Evolutionary conservation across 106 monocot genomes (phyloP).

Genomic region (Cymbidium sinense): DNA sequence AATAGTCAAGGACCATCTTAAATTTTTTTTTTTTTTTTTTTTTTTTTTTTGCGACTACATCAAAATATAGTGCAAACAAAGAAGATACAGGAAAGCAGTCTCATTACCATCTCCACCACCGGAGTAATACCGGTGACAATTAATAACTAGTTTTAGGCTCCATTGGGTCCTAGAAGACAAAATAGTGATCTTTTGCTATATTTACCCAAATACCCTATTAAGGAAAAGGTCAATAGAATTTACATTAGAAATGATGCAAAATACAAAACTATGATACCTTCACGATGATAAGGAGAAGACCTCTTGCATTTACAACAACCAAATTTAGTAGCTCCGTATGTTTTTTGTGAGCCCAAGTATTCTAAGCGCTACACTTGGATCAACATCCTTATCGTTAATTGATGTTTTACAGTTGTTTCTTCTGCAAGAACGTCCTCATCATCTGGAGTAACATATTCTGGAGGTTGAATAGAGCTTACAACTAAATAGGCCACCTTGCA

Average conservation of each 20-base stretch:
- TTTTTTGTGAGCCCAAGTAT: conserved; percentile 73
- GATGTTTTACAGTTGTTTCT: conserved; percentile 54
- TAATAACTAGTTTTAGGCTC: conserved; percentile 94
- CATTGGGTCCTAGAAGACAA: conserved; percentile 96
- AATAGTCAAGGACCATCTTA: too few relatives aligned
- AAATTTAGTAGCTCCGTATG: conserved; percentile 56
- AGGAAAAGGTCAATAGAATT: neutral
- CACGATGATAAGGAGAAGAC: conserved; percentile 68
- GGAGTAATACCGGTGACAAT: conserved; percentile 88
- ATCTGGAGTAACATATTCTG: conserved; percentile 63
- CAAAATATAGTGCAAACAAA: too few relatives aligned
- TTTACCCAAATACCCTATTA: conserved; percentile 87
- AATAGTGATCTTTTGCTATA: conserved; percentile 82
- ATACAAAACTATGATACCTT: conserved; percentile 36
- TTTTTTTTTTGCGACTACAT: too few relatives aligned
- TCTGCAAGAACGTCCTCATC: conserved; percentile 93
- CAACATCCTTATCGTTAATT: conserved; percentile 23
- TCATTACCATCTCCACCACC: conserved; percentile 88
- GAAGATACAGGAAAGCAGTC: too few relatives aligned
- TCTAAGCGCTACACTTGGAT: conserved; percentile 57
- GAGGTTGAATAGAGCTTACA: conserved; percentile 52
- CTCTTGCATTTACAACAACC: conserved; percentile 62
- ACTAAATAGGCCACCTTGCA: conserved; percentile 73
- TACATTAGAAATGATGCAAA: neutral
- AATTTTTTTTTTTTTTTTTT: too few relatives aligned